Evolutionary conservation across 2,329 filamentous ascomycete species (phyloP).

Genomic region (Stemphylium beticola): DNA sequence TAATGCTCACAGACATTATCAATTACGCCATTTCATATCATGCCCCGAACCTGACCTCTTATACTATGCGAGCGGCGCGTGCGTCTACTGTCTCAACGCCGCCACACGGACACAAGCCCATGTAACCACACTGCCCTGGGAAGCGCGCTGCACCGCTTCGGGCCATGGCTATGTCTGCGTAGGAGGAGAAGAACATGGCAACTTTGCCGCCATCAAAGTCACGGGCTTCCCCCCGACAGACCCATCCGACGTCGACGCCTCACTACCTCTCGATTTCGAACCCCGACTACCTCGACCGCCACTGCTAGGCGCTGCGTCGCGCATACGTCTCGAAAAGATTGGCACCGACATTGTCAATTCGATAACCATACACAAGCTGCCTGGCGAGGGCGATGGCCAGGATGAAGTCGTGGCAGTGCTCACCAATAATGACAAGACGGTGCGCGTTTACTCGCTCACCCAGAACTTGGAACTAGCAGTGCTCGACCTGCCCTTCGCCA

Average conservation of each 20-base stretch:
- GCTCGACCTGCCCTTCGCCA: conserved; percentile 78
- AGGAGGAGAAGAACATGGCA: conserved; percentile 81
- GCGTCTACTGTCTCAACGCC: conserved; percentile 66
- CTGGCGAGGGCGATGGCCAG: conserved; percentile 48
- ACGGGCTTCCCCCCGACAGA: conserved; percentile 49
- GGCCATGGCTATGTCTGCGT: conserved; percentile 88
- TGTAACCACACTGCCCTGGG: conserved; percentile 71
- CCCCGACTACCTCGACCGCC: conserved; percentile 44
- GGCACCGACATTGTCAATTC: conserved; percentile 71
- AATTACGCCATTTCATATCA: conserved; percentile 88
- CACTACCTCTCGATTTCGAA: conserved; percentile 60
- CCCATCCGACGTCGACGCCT: conserved; percentile 61
- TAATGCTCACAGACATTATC: conserved; percentile 70
- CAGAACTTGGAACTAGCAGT: conserved; percentile 72
- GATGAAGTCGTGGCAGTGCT: conserved; percentile 75
- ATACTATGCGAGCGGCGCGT: conserved; percentile 81
- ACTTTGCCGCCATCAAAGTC: conserved; percentile 81
- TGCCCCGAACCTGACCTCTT: conserved; percentile 76
- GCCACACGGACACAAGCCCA: conserved; percentile 73
- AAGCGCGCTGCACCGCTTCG: conserved; percentile 85
- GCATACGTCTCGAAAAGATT: conserved; percentile 62
- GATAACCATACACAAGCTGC: conserved; percentile 65
- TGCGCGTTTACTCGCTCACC: conserved; percentile 80
- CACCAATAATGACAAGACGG: conserved; percentile 89
- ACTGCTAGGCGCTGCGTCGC: conserved; percentile 43